A percentile compares a stretch with the other conserved stretches of the same genome.
Conservation (phyloP, 371 early-diverging fungal genomes). For the Capillidium heterosporum region DNA sequence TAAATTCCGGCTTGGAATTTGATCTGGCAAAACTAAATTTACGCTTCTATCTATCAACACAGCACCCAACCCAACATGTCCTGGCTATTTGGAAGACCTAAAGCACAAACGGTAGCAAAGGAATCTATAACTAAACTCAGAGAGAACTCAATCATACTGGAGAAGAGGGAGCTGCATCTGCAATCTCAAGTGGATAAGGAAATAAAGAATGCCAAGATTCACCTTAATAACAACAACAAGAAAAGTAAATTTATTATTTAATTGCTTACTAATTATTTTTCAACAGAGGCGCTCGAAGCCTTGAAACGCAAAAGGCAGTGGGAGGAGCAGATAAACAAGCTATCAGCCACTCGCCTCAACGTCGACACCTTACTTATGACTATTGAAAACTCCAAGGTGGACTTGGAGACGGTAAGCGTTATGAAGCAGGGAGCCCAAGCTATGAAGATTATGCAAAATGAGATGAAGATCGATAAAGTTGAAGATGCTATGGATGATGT, state of each 20-base stretch:
- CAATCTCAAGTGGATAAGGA: slow-evolving; percentile 78
- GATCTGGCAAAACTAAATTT: too few relatives aligned
- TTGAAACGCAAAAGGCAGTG: slow-evolving; percentile 83
- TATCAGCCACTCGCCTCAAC: slow-evolving; percentile 74
- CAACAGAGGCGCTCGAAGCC: slow-evolving; percentile 65
- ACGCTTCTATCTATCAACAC: too few relatives aligned
- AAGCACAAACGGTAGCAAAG: slow-evolving; percentile 70
- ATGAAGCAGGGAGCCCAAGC: slow-evolving; percentile 88
- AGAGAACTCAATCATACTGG: slow-evolving; percentile 79
- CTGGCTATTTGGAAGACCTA: slow-evolving; percentile 45
- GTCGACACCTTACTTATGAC: slow-evolving; percentile 91
- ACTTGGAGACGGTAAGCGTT: slow-evolving; percentile 87
- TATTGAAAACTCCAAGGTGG: slow-evolving; percentile 91
- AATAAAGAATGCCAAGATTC: slow-evolving; percentile 65
- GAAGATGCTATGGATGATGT: slow-evolving; percentile 94
- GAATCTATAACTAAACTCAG: slow-evolving; percentile 86
- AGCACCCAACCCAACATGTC: neutral
- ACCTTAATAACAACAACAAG: slow-evolving; percentile 85
- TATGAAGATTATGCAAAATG: slow-evolving; percentile 84
- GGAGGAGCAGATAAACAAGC: slow-evolving; percentile 73
- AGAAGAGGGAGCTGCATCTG: slow-evolving; percentile 79
- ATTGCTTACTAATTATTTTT: neutral
- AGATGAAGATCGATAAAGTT: slow-evolving; percentile 88
- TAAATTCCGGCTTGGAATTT: too few relatives aligned
- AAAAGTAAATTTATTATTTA: slow-evolving; percentile 21